Evolutionary conservation across 2,329 filamentous ascomycete species (phyloP), one percentile per base, ranked within the genome.

Genomic region (Pseudogymnoascus sp.): DNA sequence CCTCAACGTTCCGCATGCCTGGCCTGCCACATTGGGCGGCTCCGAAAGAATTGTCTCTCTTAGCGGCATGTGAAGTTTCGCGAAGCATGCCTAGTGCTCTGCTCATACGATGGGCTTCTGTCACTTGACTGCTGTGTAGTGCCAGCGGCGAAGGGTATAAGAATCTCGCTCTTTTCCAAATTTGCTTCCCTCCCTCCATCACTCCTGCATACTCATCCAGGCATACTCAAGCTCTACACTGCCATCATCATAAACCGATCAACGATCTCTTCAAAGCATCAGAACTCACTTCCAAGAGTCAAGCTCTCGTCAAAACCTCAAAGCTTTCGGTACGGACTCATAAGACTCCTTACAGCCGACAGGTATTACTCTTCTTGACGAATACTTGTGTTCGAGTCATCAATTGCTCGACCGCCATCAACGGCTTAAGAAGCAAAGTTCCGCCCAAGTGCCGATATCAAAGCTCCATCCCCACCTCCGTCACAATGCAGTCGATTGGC

Each of bases 401-500:
- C 50, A 16, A 56, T 22, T 56, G 50, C 50, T 56, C 50, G 28
- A 33, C 50, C 11, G 50, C 28, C 50, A 56, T 56, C 50, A 56
- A 56, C 50, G 50, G 50, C 50, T 56, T n/a, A 22, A 33, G 16
- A 8, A 56, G 50, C 50, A 56, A 33, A 19, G 50, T 14, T 33
- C 50, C 28, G n/a, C 28, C 11, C 10, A 56, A 56, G 28, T 56
- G 3, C 50, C 50, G 50, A 31, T 56, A 56, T 56, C 50, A 19
- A 56, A 35, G 50, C 50, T 56, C 50, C 28, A 33, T 56, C 28
- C 14, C 10, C 5, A 33, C 16, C 11, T 61, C 19, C 60, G 59
- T 28, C 60, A 65, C 56, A 12, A 68, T 68, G 66, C 24, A 56
- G 24, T 53, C 46, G 50, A 65, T 66, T 37, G 63, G 65, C 6